Conservation (phyloP, 1,284 basidiomycete species). For the Ganoderma multipileum region DNA sequence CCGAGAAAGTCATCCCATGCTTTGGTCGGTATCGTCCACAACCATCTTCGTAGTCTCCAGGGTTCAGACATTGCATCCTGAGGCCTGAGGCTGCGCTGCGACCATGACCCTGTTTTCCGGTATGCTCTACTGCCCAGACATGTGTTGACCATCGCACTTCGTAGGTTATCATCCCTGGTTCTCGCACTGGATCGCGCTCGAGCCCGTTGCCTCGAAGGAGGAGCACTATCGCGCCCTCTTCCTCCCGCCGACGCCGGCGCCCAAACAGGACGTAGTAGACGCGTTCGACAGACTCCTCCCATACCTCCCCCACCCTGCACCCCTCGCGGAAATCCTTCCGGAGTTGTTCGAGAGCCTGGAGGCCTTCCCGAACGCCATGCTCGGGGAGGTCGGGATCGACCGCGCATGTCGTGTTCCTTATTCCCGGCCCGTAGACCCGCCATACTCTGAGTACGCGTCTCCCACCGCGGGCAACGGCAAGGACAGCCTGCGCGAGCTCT, state of each 20-base stretch:
- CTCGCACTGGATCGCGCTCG: constrained; percentile 68
- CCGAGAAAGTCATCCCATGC: constrained; percentile 74
- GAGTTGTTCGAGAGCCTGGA: constrained; percentile 62
- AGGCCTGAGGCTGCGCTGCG: not conserved
- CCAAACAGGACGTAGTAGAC: constrained; percentile 42
- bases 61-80: not conserved
- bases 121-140: not conserved
- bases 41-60: not conserved
- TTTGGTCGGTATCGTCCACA: constrained; percentile 62
- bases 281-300: constrained; percentile 60
- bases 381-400: constrained; percentile 88
- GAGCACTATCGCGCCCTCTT: constrained; percentile 75
- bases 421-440: constrained; percentile 45
- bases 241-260: constrained; percentile 36
- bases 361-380: constrained; percentile 70
- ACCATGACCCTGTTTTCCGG: constrained; percentile 4
- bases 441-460: constrained; percentile 25
- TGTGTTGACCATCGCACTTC: constrained; percentile 16
- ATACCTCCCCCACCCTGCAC: constrained; percentile 67
- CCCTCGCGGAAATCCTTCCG: constrained; percentile 57
- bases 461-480: not conserved
- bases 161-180: constrained; percentile 89
- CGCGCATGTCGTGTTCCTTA: constrained; percentile 73
- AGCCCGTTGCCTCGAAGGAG: constrained; percentile 51
- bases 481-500: constrained; percentile 53